Percentiles rank a stretch among this genome's conserved stretches.
phyloP scores from a whole-genome alignment of 768 basidiomycete species.

The Myochromella boudieri region DNA sequence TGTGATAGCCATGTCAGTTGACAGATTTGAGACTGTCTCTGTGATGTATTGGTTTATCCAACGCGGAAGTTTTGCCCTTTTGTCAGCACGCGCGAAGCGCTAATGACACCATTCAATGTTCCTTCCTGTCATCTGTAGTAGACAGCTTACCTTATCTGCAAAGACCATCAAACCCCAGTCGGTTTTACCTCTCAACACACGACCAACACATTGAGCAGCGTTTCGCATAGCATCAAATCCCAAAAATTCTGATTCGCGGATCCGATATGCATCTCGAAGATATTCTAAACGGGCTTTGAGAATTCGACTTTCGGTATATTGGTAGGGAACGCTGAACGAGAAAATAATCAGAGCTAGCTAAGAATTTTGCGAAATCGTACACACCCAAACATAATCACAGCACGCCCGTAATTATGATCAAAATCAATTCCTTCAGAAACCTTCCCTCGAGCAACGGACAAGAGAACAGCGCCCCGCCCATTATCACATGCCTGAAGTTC shows the following conservation, averaged over 20 bases:
- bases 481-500: slow-evolving; percentile 98
- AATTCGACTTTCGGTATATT: slow-evolving; percentile 98
- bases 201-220: slow-evolving; percentile 98
- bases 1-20: slow-evolving; percentile 96
- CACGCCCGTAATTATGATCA: slow-evolving; percentile 98
- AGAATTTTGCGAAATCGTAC: slow-evolving; percentile 7
- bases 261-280: slow-evolving; percentile 96
- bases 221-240: slow-evolving; percentile 99
- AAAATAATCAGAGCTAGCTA: slow-evolving; percentile 10
- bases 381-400: slow-evolving; percentile 99
- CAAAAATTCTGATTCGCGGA: slow-evolving; percentile 96
- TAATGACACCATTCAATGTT: slow-evolving; percentile 26
- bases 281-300: slow-evolving; percentile 97
- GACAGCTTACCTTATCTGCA: slow-evolving; percentile 91
- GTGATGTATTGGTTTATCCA: slow-evolving; percentile 99
- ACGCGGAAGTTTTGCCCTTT: slow-evolving; percentile 91
- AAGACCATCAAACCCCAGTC: slow-evolving; percentile 99
- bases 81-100: slow-evolving; percentile 92
- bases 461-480: slow-evolving; percentile 91
- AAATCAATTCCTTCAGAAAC: slow-evolving; percentile 99
- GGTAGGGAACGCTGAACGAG: slow-evolving; percentile 80
- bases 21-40: slow-evolving; percentile 96
- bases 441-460: slow-evolving; percentile 98
- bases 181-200: slow-evolving; percentile 96
- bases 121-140: not conserved